A percentile compares a stretch with the other conserved stretches of the same genome.
These are phyloP conservation scores for Mycena floridula DNA, from an alignment of 768 basidiomycete species.

Conservation along the genomic window DNA sequence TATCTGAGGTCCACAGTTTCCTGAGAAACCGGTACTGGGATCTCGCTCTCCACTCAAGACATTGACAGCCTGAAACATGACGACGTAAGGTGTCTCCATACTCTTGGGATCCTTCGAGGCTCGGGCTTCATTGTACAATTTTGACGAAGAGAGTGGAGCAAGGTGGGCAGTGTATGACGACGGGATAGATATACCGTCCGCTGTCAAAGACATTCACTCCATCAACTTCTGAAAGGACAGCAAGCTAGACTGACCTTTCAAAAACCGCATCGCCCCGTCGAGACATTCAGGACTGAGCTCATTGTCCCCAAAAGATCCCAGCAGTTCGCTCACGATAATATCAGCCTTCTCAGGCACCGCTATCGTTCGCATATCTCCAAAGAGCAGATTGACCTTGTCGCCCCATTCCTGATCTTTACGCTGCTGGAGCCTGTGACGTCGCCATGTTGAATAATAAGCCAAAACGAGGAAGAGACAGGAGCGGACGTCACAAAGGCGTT, in stretches of 20 bases:
- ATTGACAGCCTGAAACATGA: conserved; percentile 95
- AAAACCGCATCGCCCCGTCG: conserved; percentile 89
- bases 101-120: conserved; percentile 60
- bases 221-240: not conserved
- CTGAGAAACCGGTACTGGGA: conserved; percentile 39
- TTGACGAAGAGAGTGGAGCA: conserved; percentile 91
- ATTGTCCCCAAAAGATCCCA: conserved; percentile 98
- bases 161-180: conserved; percentile 93
- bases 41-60: conserved; percentile 79
- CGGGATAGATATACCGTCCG: conserved; percentile 92
- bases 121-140: conserved; percentile 81
- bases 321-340: conserved; percentile 89
- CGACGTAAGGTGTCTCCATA: conserved; percentile 94
- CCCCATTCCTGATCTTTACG: conserved; percentile 82
- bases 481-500: conserved; percentile 91
- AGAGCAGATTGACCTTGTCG: conserved; percentile 70
- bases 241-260: conserved; percentile 61
- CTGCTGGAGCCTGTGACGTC: conserved; percentile 65
- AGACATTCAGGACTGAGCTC: conserved; percentile 97
- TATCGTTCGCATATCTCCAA: conserved; percentile 90
- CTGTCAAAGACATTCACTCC: conserved; percentile 38
- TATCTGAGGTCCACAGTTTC: conserved; percentile 72
- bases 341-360: conserved; percentile 84
- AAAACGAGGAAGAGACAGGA: conserved; percentile 6
- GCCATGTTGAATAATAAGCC: conserved; percentile 9